These are phyloP conservation scores for Suillus subaureus DNA, from an alignment of 768 basidiomycete genomes.

Conservation along the genomic window DNA sequence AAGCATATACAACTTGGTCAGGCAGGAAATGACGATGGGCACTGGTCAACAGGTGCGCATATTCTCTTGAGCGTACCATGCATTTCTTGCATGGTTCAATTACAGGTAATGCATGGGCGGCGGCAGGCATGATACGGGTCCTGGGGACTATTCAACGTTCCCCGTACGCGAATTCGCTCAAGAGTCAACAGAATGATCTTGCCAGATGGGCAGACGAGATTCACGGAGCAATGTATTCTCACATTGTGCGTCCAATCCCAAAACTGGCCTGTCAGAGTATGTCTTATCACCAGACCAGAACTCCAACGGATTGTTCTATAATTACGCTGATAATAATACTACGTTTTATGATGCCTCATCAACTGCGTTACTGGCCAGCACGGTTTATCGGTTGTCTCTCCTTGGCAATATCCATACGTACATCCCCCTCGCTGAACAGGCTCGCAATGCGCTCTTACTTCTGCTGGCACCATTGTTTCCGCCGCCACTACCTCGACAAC, in stretches of 20 bases:
- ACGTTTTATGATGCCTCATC: slow-evolving; percentile 76
- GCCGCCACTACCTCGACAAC: slow-evolving; percentile 10
- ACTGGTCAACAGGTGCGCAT: slow-evolving; percentile 76
- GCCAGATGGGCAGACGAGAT: slow-evolving; percentile 71
- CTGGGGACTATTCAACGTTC: slow-evolving; percentile 72
- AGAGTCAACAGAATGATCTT: slow-evolving; percentile 58
- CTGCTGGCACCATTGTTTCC: slow-evolving; percentile 20
- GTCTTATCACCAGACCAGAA: slow-evolving; percentile 3
- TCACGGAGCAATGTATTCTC: slow-evolving; percentile 65
- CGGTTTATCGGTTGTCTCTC: slow-evolving; percentile 73
- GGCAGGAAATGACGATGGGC: slow-evolving; percentile 57
- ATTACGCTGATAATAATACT: slow-evolving; percentile 62
- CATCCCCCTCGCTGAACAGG: slow-evolving; percentile 59
- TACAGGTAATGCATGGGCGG: slow-evolving; percentile 87
- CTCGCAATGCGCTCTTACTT: slow-evolving; percentile 42
- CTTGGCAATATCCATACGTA: slow-evolving; percentile 49
- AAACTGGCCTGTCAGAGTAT: not conserved
- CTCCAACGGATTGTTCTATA: slow-evolving; percentile 48
- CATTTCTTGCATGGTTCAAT: not conserved
- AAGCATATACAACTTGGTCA: slow-evolving; percentile 70
- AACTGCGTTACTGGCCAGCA: slow-evolving; percentile 73
- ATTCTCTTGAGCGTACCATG: not conserved
- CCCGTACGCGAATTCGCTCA: slow-evolving; percentile 49
- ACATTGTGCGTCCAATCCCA: slow-evolving; percentile 47
- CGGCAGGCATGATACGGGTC: slow-evolving; percentile 85